Percentiles rank a stretch among this genome's conserved stretches.
Conservation (phyloP, 768 basidiomycete species). For the Strobilomyces echinocephalus region DNA sequence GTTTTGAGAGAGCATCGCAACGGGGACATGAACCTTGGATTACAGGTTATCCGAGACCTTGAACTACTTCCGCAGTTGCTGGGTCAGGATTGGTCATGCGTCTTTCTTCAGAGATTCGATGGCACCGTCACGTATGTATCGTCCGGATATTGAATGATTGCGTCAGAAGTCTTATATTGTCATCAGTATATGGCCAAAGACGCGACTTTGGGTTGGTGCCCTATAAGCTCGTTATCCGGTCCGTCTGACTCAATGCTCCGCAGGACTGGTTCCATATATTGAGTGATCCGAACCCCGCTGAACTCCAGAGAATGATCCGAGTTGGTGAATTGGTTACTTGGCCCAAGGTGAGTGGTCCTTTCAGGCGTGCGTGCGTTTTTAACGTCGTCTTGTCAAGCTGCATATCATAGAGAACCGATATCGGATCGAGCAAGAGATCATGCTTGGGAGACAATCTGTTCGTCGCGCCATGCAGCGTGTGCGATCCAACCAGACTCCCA, state of each 20-base stretch:
- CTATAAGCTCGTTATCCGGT: neutral
- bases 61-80: slow-evolving; percentile 91
- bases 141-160: slow-evolving; percentile 5
- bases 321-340: slow-evolving; percentile 92
- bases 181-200: slow-evolving; percentile 78
- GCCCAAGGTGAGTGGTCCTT: slow-evolving; percentile 68
- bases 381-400: slow-evolving; percentile 44
- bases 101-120: slow-evolving; percentile 93
- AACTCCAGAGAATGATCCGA: slow-evolving; percentile 80
- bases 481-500: slow-evolving; percentile 16
- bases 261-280: slow-evolving; percentile 84
- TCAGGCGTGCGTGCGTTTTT: neutral
- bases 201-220: slow-evolving; percentile 58
- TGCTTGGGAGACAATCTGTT: slow-evolving; percentile 69
- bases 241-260: neutral
- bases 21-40: neutral
- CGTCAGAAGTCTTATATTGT: slow-evolving; percentile 21
- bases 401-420: slow-evolving; percentile 94
- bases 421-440: slow-evolving; percentile 77
- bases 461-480: slow-evolving; percentile 49
- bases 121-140: slow-evolving; percentile 74
- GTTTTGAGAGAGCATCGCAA: neutral
- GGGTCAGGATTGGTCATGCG: slow-evolving; percentile 94
- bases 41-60: slow-evolving; percentile 84
- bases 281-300: slow-evolving; percentile 74